Evolutionary conservation across 2,329 filamentous ascomycete species (phyloP).

Genomic region (Penicillium expansum): DNA sequence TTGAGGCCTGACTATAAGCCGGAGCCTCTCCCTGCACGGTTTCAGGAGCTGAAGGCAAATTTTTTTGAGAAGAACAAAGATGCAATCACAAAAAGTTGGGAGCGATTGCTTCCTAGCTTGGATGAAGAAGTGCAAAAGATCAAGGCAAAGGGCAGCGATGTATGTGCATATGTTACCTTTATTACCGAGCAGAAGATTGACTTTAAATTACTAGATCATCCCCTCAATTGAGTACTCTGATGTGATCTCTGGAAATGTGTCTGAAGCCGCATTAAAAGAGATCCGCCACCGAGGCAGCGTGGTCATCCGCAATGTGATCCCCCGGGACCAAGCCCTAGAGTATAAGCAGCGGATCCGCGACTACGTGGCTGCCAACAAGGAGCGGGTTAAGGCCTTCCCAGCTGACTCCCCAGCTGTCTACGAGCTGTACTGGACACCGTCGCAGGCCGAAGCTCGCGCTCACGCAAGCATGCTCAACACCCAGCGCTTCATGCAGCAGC

Average conservation of each 20-base stretch:
- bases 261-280: slow-evolving; percentile 44
- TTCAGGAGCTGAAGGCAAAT: slow-evolving; percentile 40
- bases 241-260: slow-evolving; percentile 37
- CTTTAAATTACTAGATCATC: slow-evolving; percentile 32
- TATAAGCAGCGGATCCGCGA: slow-evolving; percentile 65
- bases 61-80: slow-evolving; percentile 43
- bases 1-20: slow-evolving; percentile 44
- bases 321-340: slow-evolving; percentile 59
- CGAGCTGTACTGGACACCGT: slow-evolving; percentile 71
- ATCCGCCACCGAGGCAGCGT: slow-evolving; percentile 60
- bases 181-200: slow-evolving; percentile 6
- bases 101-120: slow-evolving; percentile 41
- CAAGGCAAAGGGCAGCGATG: slow-evolving; percentile 40
- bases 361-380: slow-evolving; percentile 62
- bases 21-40: slow-evolving; percentile 43
- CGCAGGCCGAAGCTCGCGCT: slow-evolving; percentile 65
- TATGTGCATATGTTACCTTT: slow-evolving; percentile 19
- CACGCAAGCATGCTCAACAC: slow-evolving; percentile 63
- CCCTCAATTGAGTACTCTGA: slow-evolving; percentile 44
- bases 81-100: slow-evolving; percentile 42
- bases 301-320: slow-evolving; percentile 65
- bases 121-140: slow-evolving; percentile 43
- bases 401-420: slow-evolving; percentile 66
- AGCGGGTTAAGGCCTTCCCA: slow-evolving; percentile 59
- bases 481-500: slow-evolving; percentile 60